Conservation (phyloP, 2,329 filamentous ascomycete genomes). For the Arthrobotrys musiformis region DNA sequence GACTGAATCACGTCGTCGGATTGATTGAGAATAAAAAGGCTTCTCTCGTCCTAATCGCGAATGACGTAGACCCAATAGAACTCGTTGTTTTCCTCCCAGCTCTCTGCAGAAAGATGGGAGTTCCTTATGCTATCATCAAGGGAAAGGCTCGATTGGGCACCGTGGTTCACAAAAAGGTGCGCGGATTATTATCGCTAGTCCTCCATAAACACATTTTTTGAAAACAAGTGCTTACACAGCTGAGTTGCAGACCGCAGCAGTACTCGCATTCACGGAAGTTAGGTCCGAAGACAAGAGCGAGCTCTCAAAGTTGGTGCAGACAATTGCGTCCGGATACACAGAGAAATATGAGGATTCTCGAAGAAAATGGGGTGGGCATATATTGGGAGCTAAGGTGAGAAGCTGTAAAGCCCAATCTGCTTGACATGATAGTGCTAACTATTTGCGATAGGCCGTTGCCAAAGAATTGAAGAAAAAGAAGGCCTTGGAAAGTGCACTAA, state of each 20-base stretch:
- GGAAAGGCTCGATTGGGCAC: constrained; percentile 99
- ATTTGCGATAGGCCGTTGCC: constrained; percentile 68
- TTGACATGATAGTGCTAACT: background rate
- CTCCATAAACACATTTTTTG: too few relatives aligned
- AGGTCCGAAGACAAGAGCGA: constrained; percentile 98
- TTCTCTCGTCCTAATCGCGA: constrained; percentile 94
- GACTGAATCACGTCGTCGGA: constrained; percentile 98
- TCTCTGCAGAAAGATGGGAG: constrained; percentile 99
- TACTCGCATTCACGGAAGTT: constrained; percentile 94
- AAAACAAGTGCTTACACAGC: background rate
- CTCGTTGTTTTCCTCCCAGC: constrained; percentile 98
- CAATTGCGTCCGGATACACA: constrained; percentile 97
- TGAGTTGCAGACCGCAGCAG: constrained; percentile 81
- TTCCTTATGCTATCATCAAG: constrained; percentile 99
- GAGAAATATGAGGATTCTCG: constrained; percentile 93
- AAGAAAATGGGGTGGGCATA: constrained; percentile 98
- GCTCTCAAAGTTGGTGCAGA: constrained; percentile 93
- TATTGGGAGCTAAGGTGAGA: constrained; percentile 93
- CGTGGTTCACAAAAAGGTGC: constrained; percentile 98
- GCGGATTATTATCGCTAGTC: constrained; percentile 59
- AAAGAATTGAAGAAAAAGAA: constrained; percentile 80
- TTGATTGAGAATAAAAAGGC: constrained; percentile 99
- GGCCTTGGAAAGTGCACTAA: constrained; percentile 92
- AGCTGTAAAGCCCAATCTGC: background rate
- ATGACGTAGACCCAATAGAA: constrained; percentile 99